These are phyloP conservation scores for Leccinellum rugosiceps DNA, from an alignment of 768 basidiomycete genomes.

Conservation along the genomic window DNA sequence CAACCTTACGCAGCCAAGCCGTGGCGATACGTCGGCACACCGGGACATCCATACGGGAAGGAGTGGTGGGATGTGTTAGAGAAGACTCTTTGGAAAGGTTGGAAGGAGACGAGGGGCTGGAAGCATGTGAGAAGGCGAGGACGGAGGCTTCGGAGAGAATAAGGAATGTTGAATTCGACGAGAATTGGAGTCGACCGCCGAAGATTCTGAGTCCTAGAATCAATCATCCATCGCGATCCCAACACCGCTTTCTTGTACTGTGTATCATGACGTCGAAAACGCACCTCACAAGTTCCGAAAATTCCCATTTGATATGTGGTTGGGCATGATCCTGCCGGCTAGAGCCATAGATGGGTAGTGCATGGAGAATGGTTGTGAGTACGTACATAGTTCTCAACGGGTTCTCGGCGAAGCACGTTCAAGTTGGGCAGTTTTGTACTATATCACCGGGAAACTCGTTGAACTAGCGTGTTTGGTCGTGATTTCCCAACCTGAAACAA, in stretches of 20 bases:
- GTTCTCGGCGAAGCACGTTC: neutral
- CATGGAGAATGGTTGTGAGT: neutral
- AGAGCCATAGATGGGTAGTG: neutral
- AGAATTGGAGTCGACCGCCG: neutral
- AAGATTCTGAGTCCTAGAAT: neutral
- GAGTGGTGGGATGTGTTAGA: slow-evolving; percentile 48
- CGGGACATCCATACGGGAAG: slow-evolving; percentile 44
- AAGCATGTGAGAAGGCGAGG: slow-evolving; percentile 13
- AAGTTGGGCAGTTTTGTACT: neutral
- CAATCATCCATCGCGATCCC: neutral
- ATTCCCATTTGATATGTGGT: neutral
- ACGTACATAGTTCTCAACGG: neutral
- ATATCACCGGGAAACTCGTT: neutral
- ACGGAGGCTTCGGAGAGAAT: slow-evolving; percentile 4
- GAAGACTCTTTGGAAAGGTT: slow-evolving; percentile 43
- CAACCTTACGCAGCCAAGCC: slow-evolving; percentile 55
- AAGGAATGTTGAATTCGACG: slow-evolving; percentile 10
- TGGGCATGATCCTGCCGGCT: neutral
- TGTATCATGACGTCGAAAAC: neutral
- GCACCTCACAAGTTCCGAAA: neutral
- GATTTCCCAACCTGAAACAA: neutral
- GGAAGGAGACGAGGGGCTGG: slow-evolving; percentile 24
- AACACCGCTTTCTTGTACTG: neutral
- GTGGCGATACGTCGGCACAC: slow-evolving; percentile 54
- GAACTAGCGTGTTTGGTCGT: neutral